Conservation (phyloP, 1,284 basidiomycete genomes). For the Moesziomyces globuligerus region DNA sequence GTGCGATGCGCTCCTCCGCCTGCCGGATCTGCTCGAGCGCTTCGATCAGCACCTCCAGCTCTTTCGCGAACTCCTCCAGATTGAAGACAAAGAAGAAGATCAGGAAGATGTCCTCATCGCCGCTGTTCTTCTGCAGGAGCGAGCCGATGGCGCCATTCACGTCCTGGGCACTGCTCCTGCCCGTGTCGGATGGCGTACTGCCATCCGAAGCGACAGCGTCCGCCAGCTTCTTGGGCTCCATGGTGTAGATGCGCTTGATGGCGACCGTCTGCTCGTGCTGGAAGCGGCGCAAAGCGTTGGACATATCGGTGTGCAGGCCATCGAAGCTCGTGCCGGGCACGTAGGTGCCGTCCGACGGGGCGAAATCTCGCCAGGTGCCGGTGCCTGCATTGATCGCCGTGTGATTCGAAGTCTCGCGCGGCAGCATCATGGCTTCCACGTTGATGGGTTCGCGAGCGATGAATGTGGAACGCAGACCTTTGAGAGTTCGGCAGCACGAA, state of each 20-base stretch:
- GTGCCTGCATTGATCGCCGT: conserved; percentile 15
- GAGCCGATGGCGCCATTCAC: conserved; percentile 3
- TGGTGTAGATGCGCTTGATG: conserved; percentile 61
- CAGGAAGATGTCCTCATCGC: conserved; percentile 60
- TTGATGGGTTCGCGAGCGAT: conserved; percentile 18
- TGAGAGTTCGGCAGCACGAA: conserved; percentile 54
- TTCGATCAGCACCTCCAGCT: conserved; percentile 47
- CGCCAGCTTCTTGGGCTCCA: conserved; percentile 49
- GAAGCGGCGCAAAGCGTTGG: conserved; percentile 49
- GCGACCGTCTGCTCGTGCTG: conserved; percentile 60
- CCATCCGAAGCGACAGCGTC: conserved; percentile 1
- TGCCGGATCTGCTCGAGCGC: conserved; percentile 48
- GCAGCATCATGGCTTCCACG: conserved; percentile 5
- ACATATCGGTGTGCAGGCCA: conserved; percentile 43
- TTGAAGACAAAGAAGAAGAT: conserved; percentile 65
- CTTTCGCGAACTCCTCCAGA: conserved; percentile 60
- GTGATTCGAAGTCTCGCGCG: conserved; percentile 3
- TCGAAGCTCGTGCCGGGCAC: conserved; percentile 46
- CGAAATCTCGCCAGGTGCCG: conserved; percentile 26
- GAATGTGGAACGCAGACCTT: conserved; percentile 45
- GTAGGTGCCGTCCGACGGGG: conserved; percentile 16
- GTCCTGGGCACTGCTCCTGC: neutral
- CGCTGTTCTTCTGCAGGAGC: conserved; percentile 26
- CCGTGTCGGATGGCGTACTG: neutral
- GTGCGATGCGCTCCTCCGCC: conserved; percentile 43